Evolutionary conservation across 2,329 filamentous ascomycete species (phyloP).

Genomic region (Fusarium mundagurra): DNA sequence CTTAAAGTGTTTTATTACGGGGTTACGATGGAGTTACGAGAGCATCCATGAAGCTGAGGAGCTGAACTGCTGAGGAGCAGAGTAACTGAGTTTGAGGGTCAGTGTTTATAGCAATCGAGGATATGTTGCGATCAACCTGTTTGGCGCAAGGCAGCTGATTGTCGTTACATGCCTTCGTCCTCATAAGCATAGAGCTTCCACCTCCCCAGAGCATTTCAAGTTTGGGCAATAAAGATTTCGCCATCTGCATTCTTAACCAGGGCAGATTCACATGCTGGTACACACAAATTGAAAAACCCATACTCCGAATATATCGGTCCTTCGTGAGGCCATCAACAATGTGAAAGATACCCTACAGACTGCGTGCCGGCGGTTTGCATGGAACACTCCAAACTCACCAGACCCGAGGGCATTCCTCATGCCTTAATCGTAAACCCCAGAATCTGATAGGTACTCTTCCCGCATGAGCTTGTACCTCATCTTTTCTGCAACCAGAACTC

Average conservation of each 20-base stretch:
- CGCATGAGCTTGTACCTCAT: neutral
- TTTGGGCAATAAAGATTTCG: neutral
- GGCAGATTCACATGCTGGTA: neutral
- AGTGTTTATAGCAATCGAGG: neutral
- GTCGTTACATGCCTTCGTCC: neutral
- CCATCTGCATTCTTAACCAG: neutral
- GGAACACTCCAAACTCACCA: neutral
- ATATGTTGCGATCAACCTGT: neutral
- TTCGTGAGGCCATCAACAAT: neutral
- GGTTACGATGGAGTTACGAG: neutral
- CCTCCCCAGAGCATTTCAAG: neutral
- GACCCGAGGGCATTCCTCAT: neutral
- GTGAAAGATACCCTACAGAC: neutral
- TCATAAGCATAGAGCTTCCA: neutral
- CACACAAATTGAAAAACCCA: no score
- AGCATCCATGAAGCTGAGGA: neutral
- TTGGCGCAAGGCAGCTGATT: neutral
- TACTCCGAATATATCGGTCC: neutral
- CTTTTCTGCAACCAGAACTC: neutral
- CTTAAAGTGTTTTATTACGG: neutral
- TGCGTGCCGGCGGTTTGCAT: neutral
- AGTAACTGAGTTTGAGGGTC: neutral
- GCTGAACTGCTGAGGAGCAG: neutral
- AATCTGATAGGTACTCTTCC: neutral
- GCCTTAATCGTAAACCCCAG: neutral